A percentile compares a stretch with the other conserved stretches of the same genome.
Evolutionary conservation across 1,284 basidiomycete genomes (phyloP).

Genomic region (Tranzscheliella williamsii): DNA sequence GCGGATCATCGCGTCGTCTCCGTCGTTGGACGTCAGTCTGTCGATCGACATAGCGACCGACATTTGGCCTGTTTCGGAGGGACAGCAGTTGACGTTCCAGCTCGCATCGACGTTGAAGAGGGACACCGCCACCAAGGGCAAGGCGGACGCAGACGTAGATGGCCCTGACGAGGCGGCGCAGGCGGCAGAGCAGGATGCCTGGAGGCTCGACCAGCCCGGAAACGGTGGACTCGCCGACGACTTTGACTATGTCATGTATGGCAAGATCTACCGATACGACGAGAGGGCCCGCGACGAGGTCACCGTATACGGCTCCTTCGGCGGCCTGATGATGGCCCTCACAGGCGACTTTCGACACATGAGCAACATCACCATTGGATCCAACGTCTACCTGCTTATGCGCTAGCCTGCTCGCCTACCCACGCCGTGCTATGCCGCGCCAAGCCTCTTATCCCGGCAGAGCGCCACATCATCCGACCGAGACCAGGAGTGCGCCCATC

Average conservation of each 20-base stretch:
- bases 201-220: conserved; percentile 86
- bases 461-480: no score
- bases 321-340: conserved; percentile 92
- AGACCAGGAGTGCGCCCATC: no score
- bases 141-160: conserved; percentile 34
- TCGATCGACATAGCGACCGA: conserved; percentile 68
- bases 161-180: conserved; percentile 28
- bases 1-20: conserved; percentile 49
- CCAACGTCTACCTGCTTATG: conserved; percentile 87
- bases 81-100: conserved; percentile 80
- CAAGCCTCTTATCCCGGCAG: no score
- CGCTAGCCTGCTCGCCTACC: conserved; percentile 63
- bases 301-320: conserved; percentile 93
- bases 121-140: conserved; percentile 64
- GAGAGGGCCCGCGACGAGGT: conserved; percentile 79
- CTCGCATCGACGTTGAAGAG: conserved; percentile 71
- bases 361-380: conserved; percentile 86
- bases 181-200: conserved; percentile 69
- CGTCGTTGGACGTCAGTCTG: conserved; percentile 78
- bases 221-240: conserved; percentile 87
- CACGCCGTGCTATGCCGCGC: no score
- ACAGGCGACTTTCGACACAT: conserved; percentile 91
- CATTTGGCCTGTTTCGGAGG: conserved; percentile 62
- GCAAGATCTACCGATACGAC: conserved; percentile 98
- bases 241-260: conserved; percentile 99